phyloP scores from a whole-genome alignment of 306 rosid species.

The Quercus wislizeni region DNA sequence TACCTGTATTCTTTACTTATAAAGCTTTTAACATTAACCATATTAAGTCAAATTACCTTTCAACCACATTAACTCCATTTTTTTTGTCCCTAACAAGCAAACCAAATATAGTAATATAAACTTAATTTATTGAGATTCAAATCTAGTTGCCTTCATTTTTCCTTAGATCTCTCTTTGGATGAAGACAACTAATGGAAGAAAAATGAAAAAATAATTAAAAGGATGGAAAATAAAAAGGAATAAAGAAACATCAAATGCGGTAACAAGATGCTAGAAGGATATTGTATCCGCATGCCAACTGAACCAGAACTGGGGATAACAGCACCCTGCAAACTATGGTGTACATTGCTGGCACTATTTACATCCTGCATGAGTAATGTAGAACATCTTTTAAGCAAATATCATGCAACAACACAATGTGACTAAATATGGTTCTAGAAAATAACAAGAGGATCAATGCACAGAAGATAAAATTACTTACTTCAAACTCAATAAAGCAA shows the following conservation, averaged over 20 bases:
- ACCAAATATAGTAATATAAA: not conserved
- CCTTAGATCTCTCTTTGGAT: not conserved
- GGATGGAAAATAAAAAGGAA: not conserved
- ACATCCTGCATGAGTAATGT: slow-evolving; percentile 62
- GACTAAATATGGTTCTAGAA: slow-evolving; percentile 3
- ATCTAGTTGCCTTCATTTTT: not conserved
- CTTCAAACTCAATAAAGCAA: slow-evolving; percentile 99
- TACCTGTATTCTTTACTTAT: not conserved
- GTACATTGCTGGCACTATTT: slow-evolving; percentile 87
- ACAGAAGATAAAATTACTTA: slow-evolving; percentile 37
- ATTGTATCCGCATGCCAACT: slow-evolving; percentile 99
- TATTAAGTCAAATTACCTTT: not conserved
- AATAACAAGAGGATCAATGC: slow-evolving; percentile 2
- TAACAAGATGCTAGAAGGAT: slow-evolving; percentile 56
- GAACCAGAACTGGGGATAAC: slow-evolving; percentile 98
- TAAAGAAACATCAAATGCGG: not conserved
- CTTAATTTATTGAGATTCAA: not conserved
- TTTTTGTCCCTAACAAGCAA: not conserved
- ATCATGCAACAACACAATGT: slow-evolving; percentile 7
- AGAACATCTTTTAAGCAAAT: slow-evolving; percentile 3
- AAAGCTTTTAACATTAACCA: not conserved
- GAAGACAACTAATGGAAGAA: not conserved
- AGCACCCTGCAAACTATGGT: slow-evolving; percentile 94
- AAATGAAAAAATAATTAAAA: not conserved
- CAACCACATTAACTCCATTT: not conserved